These are phyloP conservation scores for Helicocarpus griseus DNA, from an alignment of 2,329 filamentous ascomycete species.

Conservation along the genomic window DNA sequence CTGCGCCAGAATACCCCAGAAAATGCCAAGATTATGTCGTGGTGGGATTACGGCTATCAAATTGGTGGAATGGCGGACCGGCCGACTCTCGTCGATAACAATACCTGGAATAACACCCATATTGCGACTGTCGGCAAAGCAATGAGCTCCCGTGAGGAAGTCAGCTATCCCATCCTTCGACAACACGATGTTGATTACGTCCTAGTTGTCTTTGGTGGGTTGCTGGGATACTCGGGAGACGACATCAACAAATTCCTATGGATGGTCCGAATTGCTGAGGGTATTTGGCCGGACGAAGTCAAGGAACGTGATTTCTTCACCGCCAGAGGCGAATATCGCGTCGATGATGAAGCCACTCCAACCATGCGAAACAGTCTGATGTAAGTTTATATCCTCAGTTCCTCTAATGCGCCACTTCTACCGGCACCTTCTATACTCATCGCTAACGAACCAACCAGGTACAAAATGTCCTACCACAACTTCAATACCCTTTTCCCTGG, in stretches of 20 bases:
- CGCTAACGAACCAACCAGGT: conserved; percentile 49
- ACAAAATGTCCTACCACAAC: conserved; percentile 99
- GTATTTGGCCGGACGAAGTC: conserved; percentile 99
- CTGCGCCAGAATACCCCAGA: conserved; percentile 91
- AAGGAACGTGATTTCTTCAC: conserved; percentile 98
- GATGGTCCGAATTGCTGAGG: conserved; percentile 99
- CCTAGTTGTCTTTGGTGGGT: conserved; percentile 90
- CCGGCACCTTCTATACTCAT: conserved; percentile 14
- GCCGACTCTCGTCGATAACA: conserved; percentile 96
- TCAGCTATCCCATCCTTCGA: conserved; percentile 96
- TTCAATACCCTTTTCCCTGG: conserved; percentile 83
- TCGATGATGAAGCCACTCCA: conserved; percentile 85
- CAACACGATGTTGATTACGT: conserved; percentile 99
- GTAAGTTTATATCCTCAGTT: conserved; percentile 46
- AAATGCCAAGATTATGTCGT: conserved; percentile 97
- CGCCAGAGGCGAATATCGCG: conserved; percentile 80
- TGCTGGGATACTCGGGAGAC: conserved; percentile 93
- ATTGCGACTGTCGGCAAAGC: conserved; percentile 98
- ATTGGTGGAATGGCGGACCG: conserved; percentile 99
- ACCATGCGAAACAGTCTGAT: conserved; percentile 99
- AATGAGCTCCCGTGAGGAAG: conserved; percentile 94
- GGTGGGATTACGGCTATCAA: conserved; percentile 99
- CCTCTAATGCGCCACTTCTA: not conserved
- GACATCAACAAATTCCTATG: conserved; percentile 99
- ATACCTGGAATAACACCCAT: conserved; percentile 99